A percentile compares a stretch with the other conserved stretches of the same genome.
Evolutionary conservation across 2,329 filamentous ascomycete genomes (phyloP).

Genomic region (Aspergillus amoenus): DNA sequence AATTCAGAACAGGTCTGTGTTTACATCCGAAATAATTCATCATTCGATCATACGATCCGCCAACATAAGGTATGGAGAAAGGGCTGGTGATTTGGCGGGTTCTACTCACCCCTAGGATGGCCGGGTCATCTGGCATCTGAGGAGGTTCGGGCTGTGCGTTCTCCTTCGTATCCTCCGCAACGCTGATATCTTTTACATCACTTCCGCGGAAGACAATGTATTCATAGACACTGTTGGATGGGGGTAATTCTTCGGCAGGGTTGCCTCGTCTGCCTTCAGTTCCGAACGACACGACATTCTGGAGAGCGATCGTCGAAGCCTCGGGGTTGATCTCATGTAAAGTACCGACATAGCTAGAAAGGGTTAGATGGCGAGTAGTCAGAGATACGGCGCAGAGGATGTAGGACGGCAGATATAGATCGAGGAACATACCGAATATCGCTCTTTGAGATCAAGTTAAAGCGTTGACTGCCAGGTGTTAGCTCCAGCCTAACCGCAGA

Average conservation of each 20-base stretch:
- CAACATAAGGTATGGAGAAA: conserved; percentile 4
- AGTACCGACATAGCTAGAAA: conserved; percentile 81
- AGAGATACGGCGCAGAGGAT: conserved; percentile 17
- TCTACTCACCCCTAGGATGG: conserved; percentile 89
- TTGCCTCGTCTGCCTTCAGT: conserved; percentile 84
- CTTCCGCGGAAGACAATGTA: conserved; percentile 98
- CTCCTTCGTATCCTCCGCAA: conserved; percentile 75
- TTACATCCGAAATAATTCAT: conserved; percentile 99
- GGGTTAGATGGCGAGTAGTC: conserved; percentile 32
- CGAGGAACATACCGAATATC: conserved; percentile 76
- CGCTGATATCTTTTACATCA: conserved; percentile 96
- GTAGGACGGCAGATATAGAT: conserved; percentile 1
- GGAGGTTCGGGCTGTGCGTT: conserved; percentile 73
- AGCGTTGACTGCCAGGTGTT: conserved; percentile 68
- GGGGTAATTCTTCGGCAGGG: conserved; percentile 76
- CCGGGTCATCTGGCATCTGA: conserved; percentile 87
- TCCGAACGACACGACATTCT: conserved; percentile 92
- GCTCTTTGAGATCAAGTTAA: conserved; percentile 95
- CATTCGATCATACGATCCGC: conserved; percentile 35
- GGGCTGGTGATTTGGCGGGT: neutral
- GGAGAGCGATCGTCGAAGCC: conserved; percentile 91
- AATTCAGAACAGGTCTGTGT: conserved; percentile 74
- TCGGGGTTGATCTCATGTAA: conserved; percentile 98
- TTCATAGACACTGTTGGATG: conserved; percentile 88
- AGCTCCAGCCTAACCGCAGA: conserved; percentile 36